Evolutionary conservation across 768 basidiomycete genomes (phyloP).

Genomic region (Trametes gibbosa): DNA sequence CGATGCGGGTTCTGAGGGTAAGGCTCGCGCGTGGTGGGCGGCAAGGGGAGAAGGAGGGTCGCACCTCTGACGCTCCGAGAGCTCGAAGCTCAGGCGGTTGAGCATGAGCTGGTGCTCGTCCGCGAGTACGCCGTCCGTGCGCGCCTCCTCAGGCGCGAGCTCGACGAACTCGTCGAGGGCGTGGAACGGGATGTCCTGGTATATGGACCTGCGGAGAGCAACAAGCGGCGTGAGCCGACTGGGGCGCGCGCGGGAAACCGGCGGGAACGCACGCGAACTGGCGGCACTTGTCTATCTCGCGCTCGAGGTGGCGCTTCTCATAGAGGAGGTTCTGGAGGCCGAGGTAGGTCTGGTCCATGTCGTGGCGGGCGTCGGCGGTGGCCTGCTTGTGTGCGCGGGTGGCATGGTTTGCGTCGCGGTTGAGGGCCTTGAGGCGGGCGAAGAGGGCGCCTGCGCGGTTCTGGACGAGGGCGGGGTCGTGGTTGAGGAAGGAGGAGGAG

Average conservation of each 20-base stretch:
- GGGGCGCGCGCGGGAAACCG: neutral
- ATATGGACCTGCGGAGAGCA: conserved; percentile 60
- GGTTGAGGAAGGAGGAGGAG: conserved; percentile 37
- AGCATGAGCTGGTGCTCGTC: conserved; percentile 86
- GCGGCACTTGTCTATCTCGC: conserved; percentile 90
- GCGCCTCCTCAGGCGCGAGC: conserved; percentile 68
- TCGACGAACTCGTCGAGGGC: conserved; percentile 62
- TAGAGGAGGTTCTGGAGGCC: conserved; percentile 85
- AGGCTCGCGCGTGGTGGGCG: conserved; percentile 8
- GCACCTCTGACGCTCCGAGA: conserved; percentile 84
- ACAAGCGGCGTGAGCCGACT: neutral
- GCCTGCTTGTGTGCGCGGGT: conserved; percentile 72
- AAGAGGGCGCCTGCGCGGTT: conserved; percentile 75
- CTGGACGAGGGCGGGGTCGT: conserved; percentile 52
- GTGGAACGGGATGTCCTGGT: conserved; percentile 83
- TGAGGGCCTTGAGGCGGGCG: conserved; percentile 74
- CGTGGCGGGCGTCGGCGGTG: conserved; percentile 70
- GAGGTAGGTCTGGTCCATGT: conserved; percentile 89
- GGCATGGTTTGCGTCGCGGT: conserved; percentile 68
- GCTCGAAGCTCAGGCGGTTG: conserved; percentile 82
- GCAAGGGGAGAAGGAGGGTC: conserved; percentile 19
- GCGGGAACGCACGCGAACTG: conserved; percentile 76
- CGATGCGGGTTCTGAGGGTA: neutral
- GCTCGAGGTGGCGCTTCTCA: conserved; percentile 85
- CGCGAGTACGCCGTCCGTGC: conserved; percentile 55